Evolutionary conservation across 805 yeast species (phyloP), one percentile per base, ranked within the genome.

Genomic region (Maudiozyma serrabonitensis): DNA sequence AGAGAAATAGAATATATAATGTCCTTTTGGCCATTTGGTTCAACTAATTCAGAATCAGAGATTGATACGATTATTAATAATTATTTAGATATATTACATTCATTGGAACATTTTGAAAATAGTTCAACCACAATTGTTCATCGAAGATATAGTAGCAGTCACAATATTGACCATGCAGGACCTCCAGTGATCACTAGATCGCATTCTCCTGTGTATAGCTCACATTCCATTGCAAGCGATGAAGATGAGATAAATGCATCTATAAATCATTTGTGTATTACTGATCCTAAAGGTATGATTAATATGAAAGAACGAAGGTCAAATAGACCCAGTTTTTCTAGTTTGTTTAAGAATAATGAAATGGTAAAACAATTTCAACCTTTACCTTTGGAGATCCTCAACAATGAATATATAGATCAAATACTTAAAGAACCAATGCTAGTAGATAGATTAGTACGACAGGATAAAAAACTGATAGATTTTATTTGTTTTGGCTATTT

Each of bases 401-500:
- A 41, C 28, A n/a, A 32, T 12, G 44, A 49, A 4, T 74, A 70
- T 51, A 69, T 73, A 13, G 67, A 68, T 45, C 54, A 58, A 42
- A 53, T 70, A 1, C 50, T 73, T 34, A 69, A 67, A 44, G 75
- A 72, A 52, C 59, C 68, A 1, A 68, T 66, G 45, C 55, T 73
- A n/a, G 54, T 72, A 44, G 67, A 59, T 46, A 66, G 61, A 48
- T 50, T 74, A 43, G 60, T 67, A 35, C 62, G 63, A 21, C 71
- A 70, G 55, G 71, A 72, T 52, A 68, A 67, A 48, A 59, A 57
- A 15, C 49, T 67, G 37, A 43, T 80, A 15, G 84, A 80, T 57
- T 69, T 80, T 50, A 64, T 80, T 31, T 73, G 81, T 51, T 65
- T 71, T 49, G 76, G 76, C 0, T 72, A 69, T 54, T 66, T 69